Evolutionary conservation across 2,329 filamentous ascomycete genomes (phyloP).

Genomic region (Harringtonia lauricola): DNA sequence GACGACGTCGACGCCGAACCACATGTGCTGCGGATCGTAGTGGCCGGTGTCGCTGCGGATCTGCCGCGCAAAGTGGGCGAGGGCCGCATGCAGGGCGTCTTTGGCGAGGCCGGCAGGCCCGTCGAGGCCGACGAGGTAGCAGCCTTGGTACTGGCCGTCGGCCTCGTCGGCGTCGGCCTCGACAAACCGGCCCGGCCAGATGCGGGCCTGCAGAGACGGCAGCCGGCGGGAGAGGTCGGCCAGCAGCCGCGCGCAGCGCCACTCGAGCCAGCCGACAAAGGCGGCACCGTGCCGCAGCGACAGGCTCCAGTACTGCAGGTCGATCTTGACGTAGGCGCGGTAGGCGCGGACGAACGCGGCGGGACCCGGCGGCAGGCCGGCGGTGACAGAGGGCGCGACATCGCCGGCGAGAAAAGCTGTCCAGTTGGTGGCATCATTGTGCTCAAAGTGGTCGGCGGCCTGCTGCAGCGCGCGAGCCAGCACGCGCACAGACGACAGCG

Average conservation of each 20-base stretch:
- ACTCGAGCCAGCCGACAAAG: constrained; percentile 54
- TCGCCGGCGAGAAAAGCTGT: constrained; percentile 23
- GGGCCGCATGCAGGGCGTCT: constrained; percentile 28
- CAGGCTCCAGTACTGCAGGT: constrained; percentile 54
- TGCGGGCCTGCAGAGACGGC: constrained; percentile 38
- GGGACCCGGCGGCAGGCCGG: constrained; percentile 16
- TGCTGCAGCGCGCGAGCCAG: constrained; percentile 39
- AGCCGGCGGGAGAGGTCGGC: constrained; percentile 45
- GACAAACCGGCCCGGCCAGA: constrained; percentile 53
- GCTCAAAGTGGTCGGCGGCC: constrained; percentile 29
- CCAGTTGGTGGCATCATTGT: constrained; percentile 27
- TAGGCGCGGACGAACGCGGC: constrained; percentile 39
- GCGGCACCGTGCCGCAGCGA: constrained; percentile 40
- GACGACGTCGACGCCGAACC: constrained; percentile 33
- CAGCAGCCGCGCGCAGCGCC: constrained; percentile 44
- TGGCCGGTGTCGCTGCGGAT: constrained; percentile 29
- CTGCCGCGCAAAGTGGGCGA: constrained; percentile 37
- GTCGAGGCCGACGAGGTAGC: constrained; percentile 50
- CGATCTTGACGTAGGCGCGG: constrained; percentile 47
- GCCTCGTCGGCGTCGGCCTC: constrained; percentile 15
- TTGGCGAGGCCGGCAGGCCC: constrained; percentile 21
- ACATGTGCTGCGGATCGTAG: constrained; percentile 36
- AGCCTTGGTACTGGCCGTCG: constrained; percentile 40
- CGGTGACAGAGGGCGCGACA: not conserved
- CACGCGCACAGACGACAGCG: constrained; percentile 37